These are phyloP conservation scores for Fusarium bactridioides DNA, from an alignment of 2,329 filamentous ascomycete species.

Conservation along the genomic window DNA sequence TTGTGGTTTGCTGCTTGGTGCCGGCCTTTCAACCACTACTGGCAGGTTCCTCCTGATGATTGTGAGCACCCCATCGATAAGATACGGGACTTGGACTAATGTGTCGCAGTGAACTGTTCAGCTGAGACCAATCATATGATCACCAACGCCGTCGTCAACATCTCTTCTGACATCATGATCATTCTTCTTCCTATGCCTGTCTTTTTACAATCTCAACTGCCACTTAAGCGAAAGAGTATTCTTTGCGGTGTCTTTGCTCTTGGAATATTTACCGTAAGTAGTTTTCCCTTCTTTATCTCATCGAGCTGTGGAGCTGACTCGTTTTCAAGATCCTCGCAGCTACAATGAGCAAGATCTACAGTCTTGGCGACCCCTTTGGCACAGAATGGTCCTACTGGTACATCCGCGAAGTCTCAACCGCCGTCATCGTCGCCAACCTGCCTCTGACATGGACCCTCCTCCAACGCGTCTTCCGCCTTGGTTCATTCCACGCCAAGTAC, in stretches of 20 bases:
- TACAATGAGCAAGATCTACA: conserved; percentile 52
- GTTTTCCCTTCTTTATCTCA: too few species aligned
- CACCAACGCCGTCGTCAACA: conserved; percentile 64
- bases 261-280: conserved; percentile 55
- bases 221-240: conserved; percentile 58
- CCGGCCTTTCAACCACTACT: conserved; percentile 57
- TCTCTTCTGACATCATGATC: conserved; percentile 66
- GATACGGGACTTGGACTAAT: not conserved
- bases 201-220: conserved; percentile 57
- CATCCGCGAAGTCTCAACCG: conserved; percentile 55
- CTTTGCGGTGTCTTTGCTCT: conserved; percentile 56
- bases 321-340: conserved; percentile 33
- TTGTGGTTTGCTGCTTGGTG: conserved; percentile 60
- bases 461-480: conserved; percentile 48
- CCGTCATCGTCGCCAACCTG: conserved; percentile 55
- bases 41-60: conserved; percentile 58
- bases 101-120: conserved; percentile 50
- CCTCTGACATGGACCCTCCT: conserved; percentile 54
- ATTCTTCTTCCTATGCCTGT: conserved; percentile 63
- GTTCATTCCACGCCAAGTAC: conserved; percentile 40
- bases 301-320: not conserved
- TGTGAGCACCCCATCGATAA: conserved; percentile 38
- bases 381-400: conserved; percentile 55
- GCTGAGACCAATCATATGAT: conserved; percentile 64
- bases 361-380: conserved; percentile 50